These are phyloP conservation scores for Fusarium dlaminii DNA, from an alignment of 2,329 filamentous ascomycete genomes.

Conservation along the genomic window DNA sequence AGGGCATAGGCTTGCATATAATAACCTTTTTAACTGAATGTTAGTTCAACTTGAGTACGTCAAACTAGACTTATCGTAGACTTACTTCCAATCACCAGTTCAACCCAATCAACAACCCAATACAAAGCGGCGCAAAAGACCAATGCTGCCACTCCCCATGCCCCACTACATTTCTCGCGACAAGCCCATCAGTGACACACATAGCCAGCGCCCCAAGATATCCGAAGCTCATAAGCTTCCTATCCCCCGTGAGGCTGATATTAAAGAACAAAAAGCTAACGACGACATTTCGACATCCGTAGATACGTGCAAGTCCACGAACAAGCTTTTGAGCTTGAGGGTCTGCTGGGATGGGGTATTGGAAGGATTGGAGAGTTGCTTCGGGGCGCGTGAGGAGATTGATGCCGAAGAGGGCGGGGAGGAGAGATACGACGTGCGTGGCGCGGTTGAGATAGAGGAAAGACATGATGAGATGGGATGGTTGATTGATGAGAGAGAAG, in stretches of 20 bases:
- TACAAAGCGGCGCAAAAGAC: not conserved
- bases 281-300: slow-evolving; percentile 11
- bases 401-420: slow-evolving; percentile 5
- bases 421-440: not conserved
- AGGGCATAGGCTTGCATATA: not conserved
- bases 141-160: slow-evolving; percentile 15
- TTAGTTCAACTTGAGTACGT: too few species aligned
- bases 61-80: fast-evolving
- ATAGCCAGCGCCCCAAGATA: not conserved
- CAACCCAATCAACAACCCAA: not conserved
- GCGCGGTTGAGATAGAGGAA: not conserved
- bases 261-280: not conserved
- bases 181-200: slow-evolving; percentile 5
- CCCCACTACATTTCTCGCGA: not conserved
- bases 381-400: slow-evolving; percentile 9
- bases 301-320: not conserved
- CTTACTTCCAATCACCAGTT: not conserved
- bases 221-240: not conserved
- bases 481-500: fast-evolving
- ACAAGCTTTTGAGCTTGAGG: not conserved
- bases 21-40: not conserved
- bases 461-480: not conserved
- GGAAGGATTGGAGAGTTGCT: not conserved
- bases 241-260: not conserved
- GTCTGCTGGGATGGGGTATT: not conserved